Conservation (phyloP, 805 yeast genomes). For the Candida boidinii region DNA sequence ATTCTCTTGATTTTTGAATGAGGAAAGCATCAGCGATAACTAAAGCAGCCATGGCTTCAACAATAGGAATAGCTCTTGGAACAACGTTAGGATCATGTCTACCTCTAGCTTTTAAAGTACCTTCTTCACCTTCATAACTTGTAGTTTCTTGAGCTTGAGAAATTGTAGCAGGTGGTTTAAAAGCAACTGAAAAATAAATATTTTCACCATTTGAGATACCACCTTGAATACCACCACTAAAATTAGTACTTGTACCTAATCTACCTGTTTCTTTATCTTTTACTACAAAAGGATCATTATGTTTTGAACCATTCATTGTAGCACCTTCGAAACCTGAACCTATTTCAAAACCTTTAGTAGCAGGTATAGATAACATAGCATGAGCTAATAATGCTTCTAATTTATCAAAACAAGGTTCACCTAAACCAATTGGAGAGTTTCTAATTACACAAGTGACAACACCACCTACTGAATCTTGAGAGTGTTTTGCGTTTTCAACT, state of each 20-base stretch:
- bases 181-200: conserved; percentile 90
- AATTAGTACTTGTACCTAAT: conserved; percentile 82
- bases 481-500: conserved; percentile 79
- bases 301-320: conserved; percentile 82
- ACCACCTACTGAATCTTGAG: conserved; percentile 93
- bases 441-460: conserved; percentile 95
- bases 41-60: conserved; percentile 96
- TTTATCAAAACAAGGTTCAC: conserved; percentile 97
- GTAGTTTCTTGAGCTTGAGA: conserved; percentile 87
- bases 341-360: conserved; percentile 95
- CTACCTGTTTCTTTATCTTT: conserved; percentile 38
- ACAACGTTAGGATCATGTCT: conserved; percentile 98
- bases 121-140: conserved; percentile 80
- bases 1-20: conserved; percentile 81
- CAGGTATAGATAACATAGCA: conserved; percentile 96
- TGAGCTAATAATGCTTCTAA: conserved; percentile 93
- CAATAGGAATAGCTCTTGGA: conserved; percentile 97
- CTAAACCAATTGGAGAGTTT: conserved; percentile 91
- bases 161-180: conserved; percentile 97
- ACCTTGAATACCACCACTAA: conserved; percentile 97
- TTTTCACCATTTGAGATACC: conserved; percentile 96
- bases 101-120: conserved; percentile 90
- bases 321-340: conserved; percentile 96
- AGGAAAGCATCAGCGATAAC: conserved; percentile 81
- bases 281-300: conserved; percentile 81